phyloP scores from a whole-genome alignment of 2,329 filamentous ascomycete genomes.

The Scortechinia acanthostroma region DNA sequence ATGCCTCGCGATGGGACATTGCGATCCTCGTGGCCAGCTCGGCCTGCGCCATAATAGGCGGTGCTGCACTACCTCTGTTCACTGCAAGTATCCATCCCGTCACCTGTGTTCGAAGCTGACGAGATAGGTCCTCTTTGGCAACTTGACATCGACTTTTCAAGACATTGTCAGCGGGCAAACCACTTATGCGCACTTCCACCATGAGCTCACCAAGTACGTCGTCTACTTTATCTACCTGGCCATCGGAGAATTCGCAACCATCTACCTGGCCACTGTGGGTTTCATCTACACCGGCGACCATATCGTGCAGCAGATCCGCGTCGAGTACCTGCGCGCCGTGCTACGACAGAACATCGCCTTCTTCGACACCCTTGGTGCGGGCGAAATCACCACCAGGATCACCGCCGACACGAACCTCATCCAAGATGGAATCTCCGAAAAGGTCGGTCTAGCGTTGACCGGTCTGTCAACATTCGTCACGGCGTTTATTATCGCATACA shows the following conservation, averaged over 20 bases:
- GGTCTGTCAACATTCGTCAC: slow-evolving; percentile 77
- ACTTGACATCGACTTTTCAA: slow-evolving; percentile 67
- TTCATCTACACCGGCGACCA: slow-evolving; percentile 86
- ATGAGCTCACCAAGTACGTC: slow-evolving; percentile 54
- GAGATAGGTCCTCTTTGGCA: slow-evolving; percentile 53
- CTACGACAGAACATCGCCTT: slow-evolving; percentile 84
- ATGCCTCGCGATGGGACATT: slow-evolving; percentile 59
- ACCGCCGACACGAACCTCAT: slow-evolving; percentile 90
- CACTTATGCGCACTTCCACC: slow-evolving; percentile 45
- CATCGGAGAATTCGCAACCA: slow-evolving; percentile 70
- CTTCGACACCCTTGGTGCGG: slow-evolving; percentile 86
- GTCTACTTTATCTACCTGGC: slow-evolving; percentile 82
- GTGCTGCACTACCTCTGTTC: slow-evolving; percentile 73
- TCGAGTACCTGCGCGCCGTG: slow-evolving; percentile 77
- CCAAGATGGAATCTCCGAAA: slow-evolving; percentile 89
- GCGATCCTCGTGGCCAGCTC: slow-evolving; percentile 53
- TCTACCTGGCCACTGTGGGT: slow-evolving; percentile 75
- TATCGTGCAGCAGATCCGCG: slow-evolving; percentile 70
- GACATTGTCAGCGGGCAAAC: slow-evolving; percentile 43
- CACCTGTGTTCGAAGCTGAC: not conserved
- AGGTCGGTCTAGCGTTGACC: slow-evolving; percentile 71
- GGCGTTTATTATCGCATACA: slow-evolving; percentile 83
- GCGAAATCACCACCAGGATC: slow-evolving; percentile 89
- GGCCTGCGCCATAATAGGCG: slow-evolving; percentile 64
- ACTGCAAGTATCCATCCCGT: slow-evolving; percentile 40